Percentiles rank a stretch among this genome's conserved stretches.
These are phyloP conservation scores for Fusarium mundagurra DNA, from an alignment of 2,329 filamentous ascomycete genomes.

Conservation along the genomic window DNA sequence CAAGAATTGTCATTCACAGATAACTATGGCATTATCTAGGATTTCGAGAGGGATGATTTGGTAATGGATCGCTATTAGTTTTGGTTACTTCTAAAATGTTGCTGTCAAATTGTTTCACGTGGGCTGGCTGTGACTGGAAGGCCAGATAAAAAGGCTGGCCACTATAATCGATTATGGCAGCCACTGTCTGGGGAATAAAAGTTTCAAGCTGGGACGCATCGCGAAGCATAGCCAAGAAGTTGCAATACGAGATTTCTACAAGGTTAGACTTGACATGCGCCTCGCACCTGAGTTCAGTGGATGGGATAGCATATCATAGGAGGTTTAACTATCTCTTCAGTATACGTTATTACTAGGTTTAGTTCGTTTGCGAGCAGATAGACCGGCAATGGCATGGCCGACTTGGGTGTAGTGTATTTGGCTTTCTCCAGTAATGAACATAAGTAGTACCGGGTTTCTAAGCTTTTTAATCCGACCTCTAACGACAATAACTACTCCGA, in stretches of 20 bases:
- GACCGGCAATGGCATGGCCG: background rate
- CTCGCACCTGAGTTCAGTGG: too few species aligned
- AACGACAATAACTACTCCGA: background rate
- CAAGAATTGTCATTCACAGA: background rate
- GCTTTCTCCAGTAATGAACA: background rate
- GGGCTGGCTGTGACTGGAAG: background rate
- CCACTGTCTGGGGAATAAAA: background rate
- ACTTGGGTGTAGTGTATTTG: background rate
- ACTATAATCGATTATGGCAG: too few species aligned
- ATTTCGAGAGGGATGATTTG: accelerated
- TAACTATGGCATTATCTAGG: background rate
- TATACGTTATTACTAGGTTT: background rate
- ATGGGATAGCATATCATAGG: background rate
- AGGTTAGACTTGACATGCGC: background rate
- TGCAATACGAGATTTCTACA: background rate
- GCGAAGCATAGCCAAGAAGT: background rate
- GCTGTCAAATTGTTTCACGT: background rate
- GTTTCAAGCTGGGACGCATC: background rate
- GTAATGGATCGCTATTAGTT: background rate
- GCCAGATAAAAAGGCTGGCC: background rate
- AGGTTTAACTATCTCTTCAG: background rate
- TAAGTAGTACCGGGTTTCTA: background rate
- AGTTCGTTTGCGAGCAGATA: background rate
- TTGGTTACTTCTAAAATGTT: background rate
- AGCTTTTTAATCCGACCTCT: background rate